Conservation (phyloP, 1,139 yeast species). For the Scheffersomyces illinoinensis region DNA sequence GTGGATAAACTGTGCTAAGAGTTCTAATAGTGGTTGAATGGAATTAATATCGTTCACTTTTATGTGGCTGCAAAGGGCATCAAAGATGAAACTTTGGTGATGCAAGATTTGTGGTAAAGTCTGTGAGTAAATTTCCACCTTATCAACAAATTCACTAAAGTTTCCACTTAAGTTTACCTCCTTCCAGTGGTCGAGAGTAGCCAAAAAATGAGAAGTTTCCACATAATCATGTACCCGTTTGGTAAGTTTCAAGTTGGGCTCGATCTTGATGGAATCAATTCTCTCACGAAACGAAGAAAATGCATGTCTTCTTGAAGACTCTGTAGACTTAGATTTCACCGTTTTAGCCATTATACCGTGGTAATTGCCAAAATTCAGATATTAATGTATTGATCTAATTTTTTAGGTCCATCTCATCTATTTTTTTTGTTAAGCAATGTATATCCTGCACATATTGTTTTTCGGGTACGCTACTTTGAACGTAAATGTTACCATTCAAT, state of each 20-base stretch:
- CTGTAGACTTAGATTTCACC: conserved; percentile 42
- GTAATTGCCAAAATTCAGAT: background rate
- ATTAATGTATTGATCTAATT: background rate
- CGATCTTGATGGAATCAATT: conserved; percentile 81
- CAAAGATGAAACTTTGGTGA: conserved; percentile 65
- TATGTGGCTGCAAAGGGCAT: conserved; percentile 51
- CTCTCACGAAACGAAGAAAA: conserved; percentile 80
- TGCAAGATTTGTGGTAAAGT: conserved; percentile 81
- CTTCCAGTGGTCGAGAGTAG: conserved; percentile 83
- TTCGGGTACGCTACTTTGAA: background rate
- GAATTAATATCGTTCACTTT: conserved; percentile 64
- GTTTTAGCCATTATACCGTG: background rate
- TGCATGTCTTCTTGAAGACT: conserved; percentile 59
- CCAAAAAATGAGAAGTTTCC: conserved; percentile 74
- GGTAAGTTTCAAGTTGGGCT: conserved; percentile 67
- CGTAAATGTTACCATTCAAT: background rate
- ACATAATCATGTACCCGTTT: conserved; percentile 70
- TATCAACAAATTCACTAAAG: conserved; percentile 64
- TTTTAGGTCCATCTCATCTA: conserved; percentile 12
- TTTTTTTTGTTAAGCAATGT: background rate
- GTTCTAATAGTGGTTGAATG: conserved; percentile 78
- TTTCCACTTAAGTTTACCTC: conserved; percentile 80
- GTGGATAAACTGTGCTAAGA: conserved; percentile 82
- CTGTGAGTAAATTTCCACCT: conserved; percentile 56
- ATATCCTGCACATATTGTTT: background rate